These are phyloP conservation scores for Ustulina deusta DNA, from an alignment of 2,329 filamentous ascomycete genomes.

Conservation along the genomic window DNA sequence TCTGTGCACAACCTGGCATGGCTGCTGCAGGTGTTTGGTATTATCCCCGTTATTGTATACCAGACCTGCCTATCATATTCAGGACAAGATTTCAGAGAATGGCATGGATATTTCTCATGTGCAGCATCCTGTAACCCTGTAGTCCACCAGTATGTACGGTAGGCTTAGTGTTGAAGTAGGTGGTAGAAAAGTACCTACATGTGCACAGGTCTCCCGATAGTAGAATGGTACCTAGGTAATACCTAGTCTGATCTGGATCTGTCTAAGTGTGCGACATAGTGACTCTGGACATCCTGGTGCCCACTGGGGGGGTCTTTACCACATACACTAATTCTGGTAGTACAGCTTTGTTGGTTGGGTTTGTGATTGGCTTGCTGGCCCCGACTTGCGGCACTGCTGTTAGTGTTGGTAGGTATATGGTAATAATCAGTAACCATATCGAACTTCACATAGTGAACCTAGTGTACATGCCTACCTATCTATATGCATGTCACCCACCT, in stretches of 20 bases:
- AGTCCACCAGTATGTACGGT: background rate
- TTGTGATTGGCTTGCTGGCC: constrained; percentile 19
- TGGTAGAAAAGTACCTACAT: background rate
- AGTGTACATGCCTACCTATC: background rate
- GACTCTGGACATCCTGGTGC: constrained; percentile 11
- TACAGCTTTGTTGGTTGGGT: background rate
- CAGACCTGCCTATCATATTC: constrained; percentile 29
- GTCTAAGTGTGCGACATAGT: background rate
- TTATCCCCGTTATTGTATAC: constrained; percentile 3
- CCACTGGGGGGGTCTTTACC: constrained; percentile 23
- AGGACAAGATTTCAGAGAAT: background rate
- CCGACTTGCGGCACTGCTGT: constrained; percentile 7
- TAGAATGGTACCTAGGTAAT: background rate
- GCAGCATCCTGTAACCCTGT: background rate
- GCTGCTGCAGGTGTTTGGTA: background rate
- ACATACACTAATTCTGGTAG: constrained; percentile 32
- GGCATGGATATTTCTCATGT: constrained; percentile 3
- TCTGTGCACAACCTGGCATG: constrained; percentile 13
- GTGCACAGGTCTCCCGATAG: too few species aligned
- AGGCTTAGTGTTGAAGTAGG: background rate
- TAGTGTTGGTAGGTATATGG: too few species aligned
- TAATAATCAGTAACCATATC: too few species aligned
- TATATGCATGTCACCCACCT: too few species aligned
- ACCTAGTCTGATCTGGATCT: constrained; percentile 8
- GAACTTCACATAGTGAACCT: background rate